Conservation (phyloP, 2,329 filamentous ascomycete species). For the Cladosporium sp. region DNA sequence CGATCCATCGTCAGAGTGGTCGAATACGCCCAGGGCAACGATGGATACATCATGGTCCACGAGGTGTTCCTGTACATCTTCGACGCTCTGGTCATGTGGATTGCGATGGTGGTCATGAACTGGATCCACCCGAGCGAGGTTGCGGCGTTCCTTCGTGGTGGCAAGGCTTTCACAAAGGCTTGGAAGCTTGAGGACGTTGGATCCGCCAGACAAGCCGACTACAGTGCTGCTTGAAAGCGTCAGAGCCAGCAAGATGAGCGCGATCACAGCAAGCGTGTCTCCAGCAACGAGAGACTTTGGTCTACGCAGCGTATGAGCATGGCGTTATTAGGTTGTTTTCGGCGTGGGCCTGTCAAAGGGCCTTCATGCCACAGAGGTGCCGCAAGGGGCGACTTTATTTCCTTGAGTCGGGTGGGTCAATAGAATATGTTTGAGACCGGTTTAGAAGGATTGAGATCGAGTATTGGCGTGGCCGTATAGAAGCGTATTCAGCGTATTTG, state of each 20-base stretch:
- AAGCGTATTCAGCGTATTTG: slow-evolving; percentile 8
- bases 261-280: neutral
- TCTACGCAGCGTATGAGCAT: slow-evolving; percentile 2
- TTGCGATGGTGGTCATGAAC: slow-evolving; percentile 28
- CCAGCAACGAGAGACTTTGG: neutral
- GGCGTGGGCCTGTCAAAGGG: neutral
- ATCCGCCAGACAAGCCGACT: neutral
- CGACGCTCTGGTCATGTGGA: slow-evolving; percentile 31
- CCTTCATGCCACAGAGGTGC: neutral
- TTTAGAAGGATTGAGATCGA: neutral
- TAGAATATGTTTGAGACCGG: neutral
- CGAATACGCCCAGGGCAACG: slow-evolving; percentile 51
- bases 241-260: neutral
- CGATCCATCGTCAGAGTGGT: slow-evolving; percentile 52
- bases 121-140: slow-evolving; percentile 31
- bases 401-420: neutral
- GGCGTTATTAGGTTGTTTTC: neutral
- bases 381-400: no score
- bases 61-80: slow-evolving; percentile 35
- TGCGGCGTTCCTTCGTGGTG: slow-evolving; percentile 13
- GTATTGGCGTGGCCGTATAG: neutral
- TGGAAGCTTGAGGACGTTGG: slow-evolving; percentile 21
- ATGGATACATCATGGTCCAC: slow-evolving; percentile 45
- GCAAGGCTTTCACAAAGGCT: slow-evolving; percentile 17
- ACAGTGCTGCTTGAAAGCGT: neutral